A percentile compares a stretch with the other conserved stretches of the same genome.
These are phyloP conservation scores for Pseudodiploospora longispora DNA, from an alignment of 2,329 filamentous ascomycete genomes.

Conservation along the genomic window DNA sequence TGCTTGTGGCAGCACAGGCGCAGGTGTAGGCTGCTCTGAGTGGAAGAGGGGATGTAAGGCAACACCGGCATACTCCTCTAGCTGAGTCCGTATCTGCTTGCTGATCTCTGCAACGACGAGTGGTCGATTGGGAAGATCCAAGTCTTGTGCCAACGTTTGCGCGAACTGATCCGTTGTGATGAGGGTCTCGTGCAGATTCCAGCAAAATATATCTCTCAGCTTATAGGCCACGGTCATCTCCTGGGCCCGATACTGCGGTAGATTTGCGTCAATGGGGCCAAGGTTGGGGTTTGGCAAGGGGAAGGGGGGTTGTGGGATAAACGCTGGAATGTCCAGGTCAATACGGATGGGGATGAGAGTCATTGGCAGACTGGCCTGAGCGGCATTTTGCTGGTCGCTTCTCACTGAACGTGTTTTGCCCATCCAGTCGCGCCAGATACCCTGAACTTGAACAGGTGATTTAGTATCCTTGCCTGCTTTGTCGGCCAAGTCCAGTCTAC, in stretches of 20 bases:
- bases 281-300: constrained; percentile 57
- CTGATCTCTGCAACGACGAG: constrained; percentile 72
- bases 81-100: constrained; percentile 86
- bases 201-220: constrained; percentile 90
- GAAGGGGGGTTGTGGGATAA: constrained; percentile 57
- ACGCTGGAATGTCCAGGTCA: constrained; percentile 82
- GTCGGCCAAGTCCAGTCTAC: constrained; percentile 57
- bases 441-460: constrained; percentile 74
- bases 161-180: constrained; percentile 96
- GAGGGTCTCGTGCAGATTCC: constrained; percentile 93
- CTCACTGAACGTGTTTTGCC: constrained; percentile 54
- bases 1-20: constrained; percentile 13
- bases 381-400: constrained; percentile 52
- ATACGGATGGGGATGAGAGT: constrained; percentile 94
- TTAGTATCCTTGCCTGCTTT: constrained; percentile 77
- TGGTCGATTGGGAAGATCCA: constrained; percentile 75
- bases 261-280: constrained; percentile 57
- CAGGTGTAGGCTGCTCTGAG: constrained; percentile 33
- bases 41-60: constrained; percentile 91
- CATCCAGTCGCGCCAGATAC: constrained; percentile 95
- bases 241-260: constrained; percentile 70
- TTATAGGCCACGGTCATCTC: constrained; percentile 79
- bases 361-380: constrained; percentile 69
- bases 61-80: constrained; percentile 93
- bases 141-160: constrained; percentile 79